Base-by-base conservation (phyloP, 2,329 filamentous ascomycete species). In the Colletotrichum spinosum region DNA sequence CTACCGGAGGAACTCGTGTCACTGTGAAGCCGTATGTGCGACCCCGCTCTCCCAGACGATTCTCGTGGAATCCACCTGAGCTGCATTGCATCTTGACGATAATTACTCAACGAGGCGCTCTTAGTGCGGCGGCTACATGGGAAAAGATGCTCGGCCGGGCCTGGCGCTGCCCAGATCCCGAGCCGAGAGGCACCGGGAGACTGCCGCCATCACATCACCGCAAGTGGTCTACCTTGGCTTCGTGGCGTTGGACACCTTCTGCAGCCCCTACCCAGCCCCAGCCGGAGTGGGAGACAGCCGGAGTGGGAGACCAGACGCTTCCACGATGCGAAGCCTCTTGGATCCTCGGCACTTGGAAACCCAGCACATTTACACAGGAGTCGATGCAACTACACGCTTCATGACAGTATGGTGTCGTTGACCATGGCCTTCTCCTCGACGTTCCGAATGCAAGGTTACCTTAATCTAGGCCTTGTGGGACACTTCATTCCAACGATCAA, bases 81-180 rank as follows among this genome's bases (percentile, higher is more conserved):
- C 58, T 49, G 39, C 35, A 55, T 11, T 42, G 52, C 41, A 17
- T 42, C 46, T 39, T 11, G 17, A 38, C 35, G 42, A 2, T 45
- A 25, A 25, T 25, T 25, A 12, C 7, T 15, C 10, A 35, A 12
- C 54, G 25, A 46, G 48, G 46, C 55, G 48, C 48, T 53, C 13
- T 41, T 46, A 46, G 46, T 17, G 41, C 41, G 13, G 35, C 33
- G 17, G 17, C 41, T 39, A 38, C 15, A 51, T 37, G 56, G 39
- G 35, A 52, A 62, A 55, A 55, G 35, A 48, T 55, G 17, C 10
- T 17, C 25, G 42, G n/a, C 52, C 46, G 37, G 62, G 62, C 62
- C 35, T 58, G 46, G 13, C 46, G n/a, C 42, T 52, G 12, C 39
- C 11, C 37, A 46, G 46, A 34, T 65, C 37, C 51, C 52, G 35